Conservation (phyloP, 179 eudicot species). For the Drosera spatulata region DNA sequence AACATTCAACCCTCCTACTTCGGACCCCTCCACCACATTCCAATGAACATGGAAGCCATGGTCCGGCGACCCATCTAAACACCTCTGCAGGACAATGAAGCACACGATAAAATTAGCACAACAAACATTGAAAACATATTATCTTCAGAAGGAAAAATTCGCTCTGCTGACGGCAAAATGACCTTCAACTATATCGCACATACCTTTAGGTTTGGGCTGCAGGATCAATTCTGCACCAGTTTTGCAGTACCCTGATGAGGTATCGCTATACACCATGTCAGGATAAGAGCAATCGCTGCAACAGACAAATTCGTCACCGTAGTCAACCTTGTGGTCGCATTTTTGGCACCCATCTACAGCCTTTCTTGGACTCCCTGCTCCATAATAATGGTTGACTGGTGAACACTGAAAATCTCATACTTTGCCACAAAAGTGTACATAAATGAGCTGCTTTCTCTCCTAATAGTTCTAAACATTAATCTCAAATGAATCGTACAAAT, state of each 20-base stretch:
- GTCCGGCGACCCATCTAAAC: conserved; percentile 22
- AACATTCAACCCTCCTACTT: conserved; percentile 23
- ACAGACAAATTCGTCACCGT: conserved; percentile 18
- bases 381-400: neutral
- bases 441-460: too few species aligned
- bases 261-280: conserved; percentile 20
- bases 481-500: too few species aligned
- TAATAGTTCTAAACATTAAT: too few species aligned
- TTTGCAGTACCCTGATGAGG: conserved; percentile 18
- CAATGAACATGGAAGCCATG: conserved; percentile 23
- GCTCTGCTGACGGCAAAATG: neutral
- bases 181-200: too few species aligned
- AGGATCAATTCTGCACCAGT: conserved; percentile 21
- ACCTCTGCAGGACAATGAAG: conserved; percentile 13
- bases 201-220: conserved; percentile 28
- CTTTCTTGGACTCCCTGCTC: conserved; percentile 23
- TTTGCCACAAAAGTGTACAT: too few species aligned
- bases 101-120: neutral
- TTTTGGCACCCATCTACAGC: conserved; percentile 21
- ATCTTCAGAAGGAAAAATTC: neutral
- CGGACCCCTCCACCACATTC: conserved; percentile 23
- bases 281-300: conserved; percentile 23
- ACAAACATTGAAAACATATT: too few species aligned
- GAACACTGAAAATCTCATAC: neutral
- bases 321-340: conserved; percentile 24